phyloP scores from a whole-genome alignment of 2,329 filamentous ascomycete species.

The Pseudogymnoascus sp. region DNA sequence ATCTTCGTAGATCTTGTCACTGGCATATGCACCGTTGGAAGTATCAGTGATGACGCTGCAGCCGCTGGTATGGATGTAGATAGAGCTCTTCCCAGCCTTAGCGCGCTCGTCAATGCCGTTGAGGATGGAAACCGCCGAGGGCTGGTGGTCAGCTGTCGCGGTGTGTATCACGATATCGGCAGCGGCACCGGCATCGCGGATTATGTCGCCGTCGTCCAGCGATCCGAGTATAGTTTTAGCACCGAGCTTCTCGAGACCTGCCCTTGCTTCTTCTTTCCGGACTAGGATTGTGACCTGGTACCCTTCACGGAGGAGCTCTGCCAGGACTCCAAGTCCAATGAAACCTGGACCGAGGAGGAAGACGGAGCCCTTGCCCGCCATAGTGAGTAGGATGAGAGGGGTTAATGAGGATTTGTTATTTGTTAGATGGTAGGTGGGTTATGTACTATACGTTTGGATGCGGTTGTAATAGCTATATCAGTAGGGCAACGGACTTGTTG shows the following conservation, averaged over 20 bases:
- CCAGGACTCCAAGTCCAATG: slow-evolving; percentile 42
- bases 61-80: slow-evolving; percentile 44
- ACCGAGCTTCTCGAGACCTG: slow-evolving; percentile 31
- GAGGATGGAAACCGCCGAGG: slow-evolving; percentile 38
- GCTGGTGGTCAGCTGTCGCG: slow-evolving; percentile 42
- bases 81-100: slow-evolving; percentile 31
- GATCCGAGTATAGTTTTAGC: slow-evolving; percentile 34
- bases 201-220: slow-evolving; percentile 34
- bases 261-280: slow-evolving; percentile 33
- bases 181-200: slow-evolving; percentile 30
- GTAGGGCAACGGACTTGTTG: background rate
- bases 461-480: background rate
- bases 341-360: slow-evolving; percentile 41
- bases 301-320: slow-evolving; percentile 35
- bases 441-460: background rate
- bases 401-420: background rate
- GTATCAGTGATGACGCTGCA: slow-evolving; percentile 35
- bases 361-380: slow-evolving; percentile 22
- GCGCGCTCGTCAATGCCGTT: slow-evolving; percentile 36
- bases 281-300: slow-evolving; percentile 38
- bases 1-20: slow-evolving; percentile 38
- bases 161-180: slow-evolving; percentile 42
- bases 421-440: background rate
- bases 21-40: slow-evolving; percentile 28
- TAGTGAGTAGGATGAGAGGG: background rate